Percentiles rank a stretch among this genome's conserved stretches.
Conservation (phyloP, 176 grass and related monocot species). For the Pontederia crassipes region DNA sequence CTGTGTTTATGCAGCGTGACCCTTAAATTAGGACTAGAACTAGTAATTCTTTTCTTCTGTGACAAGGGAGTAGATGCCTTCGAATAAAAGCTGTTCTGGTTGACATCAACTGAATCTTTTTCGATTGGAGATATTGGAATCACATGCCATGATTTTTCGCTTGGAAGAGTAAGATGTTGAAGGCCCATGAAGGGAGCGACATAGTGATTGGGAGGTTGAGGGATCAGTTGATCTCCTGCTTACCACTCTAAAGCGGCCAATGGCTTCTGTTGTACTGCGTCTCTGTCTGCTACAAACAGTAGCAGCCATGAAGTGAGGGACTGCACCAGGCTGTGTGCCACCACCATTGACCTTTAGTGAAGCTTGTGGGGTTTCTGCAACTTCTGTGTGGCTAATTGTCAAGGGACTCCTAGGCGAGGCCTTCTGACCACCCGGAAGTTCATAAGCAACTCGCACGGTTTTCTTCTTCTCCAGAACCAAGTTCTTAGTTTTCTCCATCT, state of each 20-base stretch:
- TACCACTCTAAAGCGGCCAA: not conserved
- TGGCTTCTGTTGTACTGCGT: constrained; percentile 38
- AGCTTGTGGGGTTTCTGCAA: constrained; percentile 27
- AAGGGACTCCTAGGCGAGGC: constrained; percentile 80
- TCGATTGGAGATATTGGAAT: constrained; percentile 14
- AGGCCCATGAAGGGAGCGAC: constrained; percentile 22
- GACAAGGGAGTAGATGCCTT: constrained; percentile 29
- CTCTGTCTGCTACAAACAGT: constrained; percentile 61
- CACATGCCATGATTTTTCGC: constrained; percentile 21
- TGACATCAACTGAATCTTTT: constrained; percentile 24
- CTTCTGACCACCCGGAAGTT: constrained; percentile 26
- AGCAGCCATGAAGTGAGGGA: constrained; percentile 69
- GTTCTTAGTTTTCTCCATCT: constrained; percentile 47
- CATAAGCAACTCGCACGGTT: constrained; percentile 10
- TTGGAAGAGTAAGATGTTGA: constrained; percentile 27
- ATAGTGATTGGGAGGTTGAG: constrained; percentile 45
- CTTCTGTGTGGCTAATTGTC: constrained; percentile 37
- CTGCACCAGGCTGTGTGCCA: constrained; percentile 22
- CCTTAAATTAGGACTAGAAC: constrained; percentile 28
- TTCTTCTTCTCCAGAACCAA: constrained; percentile 41
- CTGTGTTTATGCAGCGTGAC: constrained; percentile 31
- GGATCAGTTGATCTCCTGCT: constrained; percentile 32
- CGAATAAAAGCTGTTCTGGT: constrained; percentile 43
- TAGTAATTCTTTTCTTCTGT: constrained; percentile 28
- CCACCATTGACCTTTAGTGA: constrained; percentile 19